Conservation (phyloP, 495 filamentous ascomycete genomes). For the Annulohypoxylon moriforme region DNA sequence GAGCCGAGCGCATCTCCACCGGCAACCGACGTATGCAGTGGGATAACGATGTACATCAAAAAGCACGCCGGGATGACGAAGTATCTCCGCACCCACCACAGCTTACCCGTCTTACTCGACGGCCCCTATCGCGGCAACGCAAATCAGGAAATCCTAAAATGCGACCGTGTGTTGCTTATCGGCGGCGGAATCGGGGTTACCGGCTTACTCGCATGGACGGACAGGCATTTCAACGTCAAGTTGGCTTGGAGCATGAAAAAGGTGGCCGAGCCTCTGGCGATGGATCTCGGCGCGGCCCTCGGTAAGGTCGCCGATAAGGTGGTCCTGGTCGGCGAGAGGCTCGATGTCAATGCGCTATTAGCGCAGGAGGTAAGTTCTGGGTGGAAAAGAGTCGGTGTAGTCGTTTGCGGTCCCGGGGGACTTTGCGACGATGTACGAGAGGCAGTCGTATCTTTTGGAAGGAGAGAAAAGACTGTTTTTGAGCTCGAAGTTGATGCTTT, state of each 20-base stretch:
- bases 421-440: constrained; percentile 30
- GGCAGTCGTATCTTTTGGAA: constrained; percentile 14
- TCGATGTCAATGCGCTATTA: constrained; percentile 46
- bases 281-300: constrained; percentile 43
- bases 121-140: constrained; percentile 46
- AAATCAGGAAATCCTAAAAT: constrained; percentile 16
- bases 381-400: constrained; percentile 51
- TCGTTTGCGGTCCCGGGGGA: constrained; percentile 50
- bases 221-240: constrained; percentile 53
- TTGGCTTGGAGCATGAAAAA: constrained; percentile 52
- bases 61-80: constrained; percentile 48
- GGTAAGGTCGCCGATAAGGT: constrained; percentile 43
- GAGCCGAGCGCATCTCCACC: neutral
- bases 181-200: constrained; percentile 61
- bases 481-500: constrained; percentile 34
- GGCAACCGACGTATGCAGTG: constrained; percentile 8
- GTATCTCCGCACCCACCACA: constrained; percentile 22
- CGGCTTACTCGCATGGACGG: constrained; percentile 22
- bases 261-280: constrained; percentile 28
- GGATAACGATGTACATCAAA: constrained; percentile 49
- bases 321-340: constrained; percentile 47
- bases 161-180: constrained; percentile 55
- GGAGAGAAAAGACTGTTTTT: constrained; percentile 19
- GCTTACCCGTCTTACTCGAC: constrained; percentile 48
- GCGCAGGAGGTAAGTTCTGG: constrained; percentile 43